These are phyloP conservation scores for Crepidotus variabilis DNA, from an alignment of 768 basidiomycete genomes.

Conservation along the genomic window DNA sequence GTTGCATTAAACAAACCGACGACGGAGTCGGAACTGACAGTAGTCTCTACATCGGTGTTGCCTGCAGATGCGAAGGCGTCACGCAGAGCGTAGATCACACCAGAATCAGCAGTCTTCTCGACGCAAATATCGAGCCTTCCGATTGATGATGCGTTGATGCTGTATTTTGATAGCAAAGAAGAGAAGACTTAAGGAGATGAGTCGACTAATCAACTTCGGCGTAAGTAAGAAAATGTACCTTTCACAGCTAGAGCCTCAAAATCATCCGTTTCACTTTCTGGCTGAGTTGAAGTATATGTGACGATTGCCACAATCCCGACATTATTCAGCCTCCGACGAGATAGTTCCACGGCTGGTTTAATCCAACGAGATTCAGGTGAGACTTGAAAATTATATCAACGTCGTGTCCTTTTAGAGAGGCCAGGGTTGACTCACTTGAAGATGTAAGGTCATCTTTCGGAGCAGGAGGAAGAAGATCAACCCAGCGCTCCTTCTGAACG, in stretches of 20 bases:
- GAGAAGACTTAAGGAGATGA: not conserved
- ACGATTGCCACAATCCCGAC: not conserved
- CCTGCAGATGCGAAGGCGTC: not conserved
- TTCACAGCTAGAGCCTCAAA: not conserved
- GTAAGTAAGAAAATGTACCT: not conserved
- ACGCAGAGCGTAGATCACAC: not conserved
- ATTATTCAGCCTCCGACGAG: not conserved
- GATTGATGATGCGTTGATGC: not conserved
- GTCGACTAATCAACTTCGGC: not conserved
- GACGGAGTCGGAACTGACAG: not conserved
- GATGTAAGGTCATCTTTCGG: not conserved
- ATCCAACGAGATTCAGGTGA: not conserved
- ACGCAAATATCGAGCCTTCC: not conserved
- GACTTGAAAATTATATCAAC: not conserved
- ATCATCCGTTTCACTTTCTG: not conserved
- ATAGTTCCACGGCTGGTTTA: not conserved
- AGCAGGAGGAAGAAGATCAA: slow-evolving; percentile 24
- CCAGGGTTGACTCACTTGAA: not conserved
- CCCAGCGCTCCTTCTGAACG: slow-evolving; percentile 26
- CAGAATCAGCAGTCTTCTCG: not conserved
- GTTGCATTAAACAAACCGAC: not conserved
- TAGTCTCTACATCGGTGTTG: not conserved
- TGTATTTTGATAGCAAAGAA: not conserved
- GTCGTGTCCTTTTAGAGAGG: too few relatives aligned
- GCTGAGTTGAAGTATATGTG: not conserved